Evolutionary conservation across 2,329 filamentous ascomycete species (phyloP), one percentile per base, ranked within the genome.

Genomic region (Massarina eburnea): DNA sequence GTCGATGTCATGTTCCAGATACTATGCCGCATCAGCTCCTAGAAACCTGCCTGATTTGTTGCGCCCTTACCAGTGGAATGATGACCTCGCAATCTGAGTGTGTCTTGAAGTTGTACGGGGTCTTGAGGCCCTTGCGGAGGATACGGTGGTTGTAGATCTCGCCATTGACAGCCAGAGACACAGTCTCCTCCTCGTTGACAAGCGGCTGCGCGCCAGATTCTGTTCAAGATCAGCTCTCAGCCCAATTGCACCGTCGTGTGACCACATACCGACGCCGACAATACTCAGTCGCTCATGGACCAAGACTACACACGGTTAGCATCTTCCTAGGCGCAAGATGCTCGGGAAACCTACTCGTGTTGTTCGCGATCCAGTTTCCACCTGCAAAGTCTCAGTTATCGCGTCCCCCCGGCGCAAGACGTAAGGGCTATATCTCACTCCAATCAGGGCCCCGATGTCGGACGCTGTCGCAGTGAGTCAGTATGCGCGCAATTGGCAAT

Each of bases 141-240:
- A 96, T 83, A 70, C 92, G 88, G 77, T 99, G 94, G 84, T 99
- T 99, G 82, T 99, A 99, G 71, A 99, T 99, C 73, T 99, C 94
- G 75, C 94, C 94, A 74, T 99, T 99, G 83, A 97, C 94, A 56
- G 94, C 92, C 51, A 99, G 84, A 55, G 92, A 85, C 64, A 99
- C 86, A 62, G 80, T 86, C 57, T 85, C 86, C 71, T 97, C 92
- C 59, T 90, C 84, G 78, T 91, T 97, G 79, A 92, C 87, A 57
- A 99, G 80, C 55, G 94, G 94, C 76, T 99, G 94, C 41, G 94
- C 92, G 70, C 94, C 94, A 65, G 89, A 92, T 72, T 97, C 92
- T 92, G 71, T 27, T 26, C 34, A 50, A 36, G 36, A 49, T 67
- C 51, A 70, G 58, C 34, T 46, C 46, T 38, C 37, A 20, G 35